These are phyloP conservation scores for Serendipita sp. DNA, from an alignment of 768 basidiomycete species.

Conservation along the genomic window DNA sequence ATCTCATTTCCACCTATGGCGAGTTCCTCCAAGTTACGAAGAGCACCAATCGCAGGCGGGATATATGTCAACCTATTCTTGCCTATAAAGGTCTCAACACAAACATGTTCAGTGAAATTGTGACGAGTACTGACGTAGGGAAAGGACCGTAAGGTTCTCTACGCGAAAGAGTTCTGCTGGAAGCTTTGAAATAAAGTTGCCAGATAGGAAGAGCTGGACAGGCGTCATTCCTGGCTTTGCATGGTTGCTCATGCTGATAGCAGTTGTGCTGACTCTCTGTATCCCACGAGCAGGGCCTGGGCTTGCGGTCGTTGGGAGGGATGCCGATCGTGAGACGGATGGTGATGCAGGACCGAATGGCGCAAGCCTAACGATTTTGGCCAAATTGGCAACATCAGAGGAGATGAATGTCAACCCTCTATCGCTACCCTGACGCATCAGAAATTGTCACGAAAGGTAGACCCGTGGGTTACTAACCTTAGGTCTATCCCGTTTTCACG, in stretches of 20 bases:
- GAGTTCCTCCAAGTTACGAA: neutral
- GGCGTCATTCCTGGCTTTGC: neutral
- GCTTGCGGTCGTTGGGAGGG: neutral
- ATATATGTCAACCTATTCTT: neutral
- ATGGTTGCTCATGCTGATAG: conserved; percentile 1
- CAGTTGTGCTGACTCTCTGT: conserved; percentile 4
- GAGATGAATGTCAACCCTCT: conserved; percentile 1
- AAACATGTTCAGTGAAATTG: neutral
- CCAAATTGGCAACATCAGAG: neutral
- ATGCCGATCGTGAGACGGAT: neutral
- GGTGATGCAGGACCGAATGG: neutral
- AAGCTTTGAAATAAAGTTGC: neutral
- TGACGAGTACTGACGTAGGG: neutral
- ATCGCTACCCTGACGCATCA: neutral
- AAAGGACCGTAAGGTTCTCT: neutral
- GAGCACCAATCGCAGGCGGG: neutral
- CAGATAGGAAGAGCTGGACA: neutral
- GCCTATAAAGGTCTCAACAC: neutral
- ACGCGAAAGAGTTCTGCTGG: neutral
- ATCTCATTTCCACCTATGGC: neutral
- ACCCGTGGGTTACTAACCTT: neutral
- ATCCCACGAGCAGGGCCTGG: neutral
- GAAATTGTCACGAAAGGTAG: neutral
- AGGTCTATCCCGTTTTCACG: neutral
- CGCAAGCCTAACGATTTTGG: neutral